Evolutionary conservation across 2,329 filamentous ascomycete species (phyloP).

Genomic region (Cercospora sesami): DNA sequence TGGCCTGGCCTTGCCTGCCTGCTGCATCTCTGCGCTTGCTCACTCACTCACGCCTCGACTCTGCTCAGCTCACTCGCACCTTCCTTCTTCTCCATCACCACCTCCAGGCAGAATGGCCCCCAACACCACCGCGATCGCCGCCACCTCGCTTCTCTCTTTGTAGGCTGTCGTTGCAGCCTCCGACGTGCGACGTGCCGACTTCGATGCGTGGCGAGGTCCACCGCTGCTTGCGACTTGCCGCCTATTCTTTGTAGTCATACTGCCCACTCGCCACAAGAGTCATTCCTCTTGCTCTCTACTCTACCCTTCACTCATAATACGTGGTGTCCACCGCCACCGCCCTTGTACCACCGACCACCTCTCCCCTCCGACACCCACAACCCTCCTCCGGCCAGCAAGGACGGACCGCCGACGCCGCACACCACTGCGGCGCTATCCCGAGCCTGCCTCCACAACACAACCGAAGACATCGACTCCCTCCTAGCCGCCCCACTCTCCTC

Average conservation of each 20-base stretch:
- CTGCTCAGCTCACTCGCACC: constrained; percentile 37
- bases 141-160: constrained; percentile 5
- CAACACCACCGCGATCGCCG: constrained; percentile 5
- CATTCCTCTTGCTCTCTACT: background rate
- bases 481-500: constrained; percentile 6
- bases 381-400: constrained; percentile 20
- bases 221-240: constrained; percentile 10
- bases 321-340: background rate
- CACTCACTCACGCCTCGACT: background rate
- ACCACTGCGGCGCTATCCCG: constrained; percentile 16
- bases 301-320: background rate
- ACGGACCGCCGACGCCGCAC: constrained; percentile 18
- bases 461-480: background rate
- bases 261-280: constrained; percentile 12
- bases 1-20: background rate
- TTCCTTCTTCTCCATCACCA: constrained; percentile 51
- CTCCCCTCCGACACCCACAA: background rate
- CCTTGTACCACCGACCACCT: constrained; percentile 1
- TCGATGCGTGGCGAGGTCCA: constrained; percentile 5
- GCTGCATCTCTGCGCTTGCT: background rate
- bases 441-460: constrained; percentile 18
- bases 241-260: constrained; percentile 12
- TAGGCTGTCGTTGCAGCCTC: background rate
- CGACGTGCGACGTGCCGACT: background rate
- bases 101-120: constrained; percentile 7